Base-by-base conservation (phyloP, 192 early-diverging fungal genomes). In the Gaertneriomyces semiglobifer region DNA sequence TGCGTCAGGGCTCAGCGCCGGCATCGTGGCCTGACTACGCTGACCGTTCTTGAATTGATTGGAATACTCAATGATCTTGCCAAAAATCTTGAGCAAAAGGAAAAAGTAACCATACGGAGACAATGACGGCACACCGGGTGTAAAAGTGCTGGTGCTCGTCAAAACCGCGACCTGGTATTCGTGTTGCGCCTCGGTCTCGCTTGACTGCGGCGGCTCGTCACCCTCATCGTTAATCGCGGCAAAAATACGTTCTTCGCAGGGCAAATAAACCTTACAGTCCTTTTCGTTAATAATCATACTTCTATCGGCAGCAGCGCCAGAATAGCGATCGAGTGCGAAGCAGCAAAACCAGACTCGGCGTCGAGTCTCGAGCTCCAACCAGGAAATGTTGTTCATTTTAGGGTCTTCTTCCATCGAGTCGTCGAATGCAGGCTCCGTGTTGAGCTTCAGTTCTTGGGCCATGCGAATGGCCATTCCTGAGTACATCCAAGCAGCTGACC, bases 401-500 rank as follows among this genome's bases (percentile, higher is more conserved):
- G 25, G 25, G 25, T 33, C 25, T 33, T 33, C 25, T 33, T 33
- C 25, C 38, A 79, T 19, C 6, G 46, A 38, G 0, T 64, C 53
- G 39, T 75, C 74, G 44, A 74, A 61, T 6, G 74, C 75, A 4
- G 69, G 65, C 19, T 80, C 75, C 1, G 65, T 53, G 63, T 74
- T 74, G 1, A 77, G 72, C 45, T 71, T 73, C 16, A 81, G 56
- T 53, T 77, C 74, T 41, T 77, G 69, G 7, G 79, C 66, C 74
- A 79, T 79, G 12, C 77, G 42, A 16, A 81, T 77, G 1, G 80
- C 80, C 77, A 79, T 79, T 51, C 75, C 77, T 6, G 75, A 74
- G 53, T 81, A 79, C 74, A 81, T 76, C 74, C 75, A 81, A 6
- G 77, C 74, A 0, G 72, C 74, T 3, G 76, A 74, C 8, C 73